phyloP scores from a whole-genome alignment of 1,284 basidiomycete species.

The Gyrodon tennesseensis region DNA sequence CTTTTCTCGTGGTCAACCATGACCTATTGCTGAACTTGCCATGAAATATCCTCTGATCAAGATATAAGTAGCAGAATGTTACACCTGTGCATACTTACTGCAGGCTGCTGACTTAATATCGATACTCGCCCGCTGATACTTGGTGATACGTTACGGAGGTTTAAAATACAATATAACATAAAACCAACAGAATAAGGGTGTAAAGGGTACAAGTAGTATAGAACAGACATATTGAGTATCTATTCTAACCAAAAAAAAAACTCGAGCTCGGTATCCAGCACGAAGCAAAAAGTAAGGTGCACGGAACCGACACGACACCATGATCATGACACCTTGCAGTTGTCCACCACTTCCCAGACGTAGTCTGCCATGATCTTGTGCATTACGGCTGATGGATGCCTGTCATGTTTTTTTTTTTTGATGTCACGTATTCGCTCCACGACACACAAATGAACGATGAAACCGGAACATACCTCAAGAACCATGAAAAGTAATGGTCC shows the following conservation, averaged over 20 bases:
- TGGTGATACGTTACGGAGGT: not conserved
- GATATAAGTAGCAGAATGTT: too few relatives aligned
- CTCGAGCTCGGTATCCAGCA: not conserved
- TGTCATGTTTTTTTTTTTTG: slow-evolving; percentile 23
- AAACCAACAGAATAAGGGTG: not conserved
- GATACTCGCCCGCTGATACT: too few relatives aligned
- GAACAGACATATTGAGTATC: not conserved
- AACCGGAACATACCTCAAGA: slow-evolving; percentile 46
- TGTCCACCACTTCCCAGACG: slow-evolving; percentile 47
- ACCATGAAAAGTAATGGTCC: slow-evolving; percentile 55
- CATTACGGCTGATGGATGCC: slow-evolving; percentile 49
- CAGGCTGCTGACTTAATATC: too few relatives aligned
- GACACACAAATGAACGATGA: not conserved
- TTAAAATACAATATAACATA: not conserved
- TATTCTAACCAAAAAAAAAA: not conserved
- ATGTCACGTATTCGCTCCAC: slow-evolving; percentile 4
- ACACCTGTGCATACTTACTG: too few relatives aligned
- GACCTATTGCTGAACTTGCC: too few relatives aligned
- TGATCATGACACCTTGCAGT: slow-evolving; percentile 34
- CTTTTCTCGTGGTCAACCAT: too few relatives aligned
- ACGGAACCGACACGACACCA: not conserved
- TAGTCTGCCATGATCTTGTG: slow-evolving; percentile 54
- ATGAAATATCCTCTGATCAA: too few relatives aligned
- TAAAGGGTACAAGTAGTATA: slow-evolving; percentile 1
- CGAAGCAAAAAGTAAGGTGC: not conserved